Base-by-base conservation (phyloP, 148 eudicot genomes). In the Rheum nobile region DNA sequence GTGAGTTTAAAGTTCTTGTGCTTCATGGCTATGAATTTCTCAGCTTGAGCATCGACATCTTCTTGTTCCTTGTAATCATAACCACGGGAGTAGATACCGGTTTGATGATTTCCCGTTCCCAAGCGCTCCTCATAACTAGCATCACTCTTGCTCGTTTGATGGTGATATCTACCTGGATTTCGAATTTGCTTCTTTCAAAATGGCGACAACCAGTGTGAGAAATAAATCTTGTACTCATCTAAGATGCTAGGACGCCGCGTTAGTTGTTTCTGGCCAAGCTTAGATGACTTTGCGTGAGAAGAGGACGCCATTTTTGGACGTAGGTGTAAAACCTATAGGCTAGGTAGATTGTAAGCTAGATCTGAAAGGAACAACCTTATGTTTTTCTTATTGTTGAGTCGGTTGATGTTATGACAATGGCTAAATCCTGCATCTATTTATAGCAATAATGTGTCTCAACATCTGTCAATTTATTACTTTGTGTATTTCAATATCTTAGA, bases 11-110 rank as follows among this genome's bases (percentile, higher is more conserved):
- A n/a, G n/a, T n/a, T 28, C 12, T 63, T 63, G 35, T 63, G 69
- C 69, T 63, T 63, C 69, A 28, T 63, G 13, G 69, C 69, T 28
- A 63, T 63, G 38, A 63, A 63, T 37, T 63, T n/a, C 13, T 28
- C 69, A 63, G 38, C 69, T 63, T 63, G 8, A 63, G 22, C 69
- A 63, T 63, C 38, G 6, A 63, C 38, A 63, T 63, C 5, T 37
- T 26, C 69, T 34, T 12, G 19, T 21, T 24, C 24, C 57, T 50
- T 50, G 8, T 50, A 50, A 14, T 11, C 11, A 44, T 50, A 50
- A 19, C 57, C 24, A 6, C n/a, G 24, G 8, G 57, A 50, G 57
- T 50, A n/a, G n/a, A n/a, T n/a, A n/a, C n/a, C n/a, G n/a, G n/a
- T n/a, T n/a, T n/a, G n/a, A n/a, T n/a, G n/a, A 26, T n/a, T 50